Percentiles rank a stretch among this genome's conserved stretches.
phyloP scores from a whole-genome alignment of 768 basidiomycete species.

The Sporobolomyces phaffii region DNA sequence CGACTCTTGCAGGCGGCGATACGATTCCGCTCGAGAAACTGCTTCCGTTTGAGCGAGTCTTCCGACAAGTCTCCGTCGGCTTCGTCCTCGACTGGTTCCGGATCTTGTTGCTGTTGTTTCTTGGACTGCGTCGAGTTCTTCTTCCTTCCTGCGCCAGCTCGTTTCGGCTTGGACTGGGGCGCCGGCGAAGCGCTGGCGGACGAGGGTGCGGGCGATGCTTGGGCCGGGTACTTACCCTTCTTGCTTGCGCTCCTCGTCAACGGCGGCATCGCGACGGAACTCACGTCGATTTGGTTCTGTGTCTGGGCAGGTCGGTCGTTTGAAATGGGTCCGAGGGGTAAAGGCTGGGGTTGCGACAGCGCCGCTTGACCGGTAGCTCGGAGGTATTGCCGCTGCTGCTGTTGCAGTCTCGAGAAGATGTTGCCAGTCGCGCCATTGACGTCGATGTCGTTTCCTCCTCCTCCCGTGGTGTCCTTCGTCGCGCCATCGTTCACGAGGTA shows the following conservation, averaged over 20 bases:
- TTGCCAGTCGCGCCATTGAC: neutral
- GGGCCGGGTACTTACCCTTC: slow-evolving; percentile 2
- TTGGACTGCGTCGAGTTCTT: neutral
- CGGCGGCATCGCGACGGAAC: neutral
- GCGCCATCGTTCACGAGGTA: neutral
- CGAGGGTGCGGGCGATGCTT: neutral
- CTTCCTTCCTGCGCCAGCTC: slow-evolving; percentile 20
- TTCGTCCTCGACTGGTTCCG: neutral
- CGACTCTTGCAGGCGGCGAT: slow-evolving; percentile 40
- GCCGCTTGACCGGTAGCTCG: neutral
- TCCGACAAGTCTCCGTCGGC: slow-evolving; percentile 25
- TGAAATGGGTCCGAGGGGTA: slow-evolving; percentile 9
- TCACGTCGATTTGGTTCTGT: neutral
- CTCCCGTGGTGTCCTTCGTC: neutral
- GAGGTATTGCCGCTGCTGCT: slow-evolving; percentile 14
- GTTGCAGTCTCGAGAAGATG: slow-evolving; percentile 20
- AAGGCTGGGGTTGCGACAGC: slow-evolving; percentile 11
- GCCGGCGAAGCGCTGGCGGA: neutral
- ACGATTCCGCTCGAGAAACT: slow-evolving; percentile 40
- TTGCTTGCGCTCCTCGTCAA: slow-evolving; percentile 13
- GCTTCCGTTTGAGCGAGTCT: slow-evolving; percentile 24
- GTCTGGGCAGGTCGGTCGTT: no score
- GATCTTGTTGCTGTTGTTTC: neutral
- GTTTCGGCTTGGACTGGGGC: slow-evolving; percentile 2
- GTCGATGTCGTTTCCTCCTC: neutral